Evolutionary conservation across 129 eudicot species (phyloP).

Genomic region (Saposhnikovia divaricata): DNA sequence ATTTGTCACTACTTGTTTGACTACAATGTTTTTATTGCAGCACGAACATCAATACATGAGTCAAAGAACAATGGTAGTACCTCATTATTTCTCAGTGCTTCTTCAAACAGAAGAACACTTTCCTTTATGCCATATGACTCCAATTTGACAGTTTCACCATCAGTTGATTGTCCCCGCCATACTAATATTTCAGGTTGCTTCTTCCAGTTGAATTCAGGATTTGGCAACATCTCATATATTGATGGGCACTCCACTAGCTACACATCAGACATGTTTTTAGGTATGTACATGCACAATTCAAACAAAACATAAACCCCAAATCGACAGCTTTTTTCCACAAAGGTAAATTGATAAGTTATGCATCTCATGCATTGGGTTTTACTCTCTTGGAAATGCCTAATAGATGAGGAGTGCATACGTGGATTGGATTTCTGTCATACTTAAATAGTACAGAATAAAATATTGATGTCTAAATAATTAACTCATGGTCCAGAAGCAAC

Average conservation of each 20-base stretch:
- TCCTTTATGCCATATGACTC: constrained; percentile 47
- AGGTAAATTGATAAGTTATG: too few relatives aligned
- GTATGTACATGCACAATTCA: not conserved
- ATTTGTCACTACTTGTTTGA: not conserved
- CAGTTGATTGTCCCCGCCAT: constrained; percentile 49
- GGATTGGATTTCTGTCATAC: not conserved
- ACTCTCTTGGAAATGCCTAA: not conserved
- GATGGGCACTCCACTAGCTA: constrained; percentile 93
- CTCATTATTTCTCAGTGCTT: constrained; percentile 82
- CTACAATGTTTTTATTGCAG: not conserved
- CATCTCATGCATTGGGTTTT: not conserved
- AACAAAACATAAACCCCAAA: not conserved
- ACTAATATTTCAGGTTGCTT: constrained; percentile 70
- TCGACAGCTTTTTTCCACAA: not conserved
- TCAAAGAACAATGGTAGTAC: constrained; percentile 20
- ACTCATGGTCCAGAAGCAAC: not conserved
- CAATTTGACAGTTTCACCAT: constrained; percentile 35
- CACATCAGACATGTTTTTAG: constrained; percentile 2
- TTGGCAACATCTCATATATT: constrained; percentile 83
- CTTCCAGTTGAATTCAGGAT: constrained; percentile 74
- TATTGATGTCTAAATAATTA: not conserved
- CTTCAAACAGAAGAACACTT: constrained; percentile 47
- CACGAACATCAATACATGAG: not conserved
- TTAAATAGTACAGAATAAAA: not conserved
- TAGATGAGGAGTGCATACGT: not conserved